Evolutionary conservation across 306 rosid species (phyloP), one percentile per base, ranked within the genome.

Genomic region (Dryas octopetala): DNA sequence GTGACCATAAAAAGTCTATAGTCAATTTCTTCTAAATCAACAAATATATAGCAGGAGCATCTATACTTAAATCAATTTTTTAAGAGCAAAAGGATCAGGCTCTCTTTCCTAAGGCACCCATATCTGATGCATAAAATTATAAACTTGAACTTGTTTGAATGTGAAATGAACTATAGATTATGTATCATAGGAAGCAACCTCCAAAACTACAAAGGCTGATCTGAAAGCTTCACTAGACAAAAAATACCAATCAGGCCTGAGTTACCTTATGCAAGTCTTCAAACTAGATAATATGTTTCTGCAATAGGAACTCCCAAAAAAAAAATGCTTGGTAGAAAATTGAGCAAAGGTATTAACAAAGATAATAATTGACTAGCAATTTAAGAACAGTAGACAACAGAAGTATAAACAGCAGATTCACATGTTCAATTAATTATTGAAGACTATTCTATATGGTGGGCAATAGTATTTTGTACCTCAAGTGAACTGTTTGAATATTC

Each of bases 391-490:
- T n/a, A 57, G 17, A 32, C 62, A 66, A 58, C 32, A 17, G 50
- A 51, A 44, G 58, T 12, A 26, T 26, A 55, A 54, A 48, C 15
- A 16, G 5, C 32, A 7, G 54, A 5, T 12, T 32, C 53, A 19
- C 61, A 66, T 54, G 54, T 50, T 69, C 40, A 66, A 50, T 26
- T 40, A 32, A 49, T 28, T 6, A 66, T n/a, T n/a, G 45, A 40
- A 51, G 7, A 53, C 52, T 15, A 62, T 16, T 32, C 61, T 57
- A 58, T 5, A 32, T 48, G 68, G 44, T 59, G 44, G 53, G 79
- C 38, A 68, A 77, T 26, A 69, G 16, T 64, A 68, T 69, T 54
- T 50, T 7, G 70, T 80, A 91, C 97, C 97, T 86, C 61, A 71
- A 70, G 70, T 64, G 70, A 69, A 46, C 44, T 51, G 83, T 61